Evolutionary conservation across 129 eudicot genomes (phyloP), one percentile per base, ranked within the genome.

Genomic region (Helichrysum umbraculigerum): DNA sequence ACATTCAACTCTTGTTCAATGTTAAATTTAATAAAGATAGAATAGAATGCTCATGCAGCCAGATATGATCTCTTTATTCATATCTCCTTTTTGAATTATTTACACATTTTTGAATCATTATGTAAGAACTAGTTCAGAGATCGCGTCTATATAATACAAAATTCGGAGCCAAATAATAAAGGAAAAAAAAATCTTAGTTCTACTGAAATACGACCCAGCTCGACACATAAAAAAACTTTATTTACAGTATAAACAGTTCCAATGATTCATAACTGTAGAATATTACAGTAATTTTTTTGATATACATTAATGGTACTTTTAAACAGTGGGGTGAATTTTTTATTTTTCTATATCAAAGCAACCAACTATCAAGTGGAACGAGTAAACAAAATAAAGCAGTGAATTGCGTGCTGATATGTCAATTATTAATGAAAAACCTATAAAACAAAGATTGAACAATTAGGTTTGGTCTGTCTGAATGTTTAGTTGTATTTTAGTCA

Each of bases 1-100:
- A 3, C 14, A 34, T 35, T 35, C 68, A 73, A 73, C 39, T 17
- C 14, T 12, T 20, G 39, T 22, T 72, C 21, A 52, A 9, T 19
- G 32, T 19, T 37, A 33, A 4, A 4, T 14, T 15, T 2, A 51
- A 50, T 33, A 33, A 25, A 17, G 21, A 33, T 37, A 4, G 19
- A 60, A 21, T 50, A n/a, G n/a, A n/a, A n/a, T n/a, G 56, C 28
- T 37, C 52, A 73, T 58, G 57, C 72, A 39, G 56, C 52, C 52
- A 44, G 57, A n/a, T 61, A 28, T 61, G 37, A 21, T 61, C 66
- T 7, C 6, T 19, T 57, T 21, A 57, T 39, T 19, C 52, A 44
- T 10, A 12, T 44, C 16, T 14, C 0, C 25, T 37, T 35, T 1
- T 34, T n/a, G 51, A 41, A 54, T 51, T 3, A 3, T 16, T 71